Evolutionary conservation across 352 stramenopile genomes (phyloP), one percentile per base, ranked within the genome.

Genomic region (Phytopythium mirpurense): DNA sequence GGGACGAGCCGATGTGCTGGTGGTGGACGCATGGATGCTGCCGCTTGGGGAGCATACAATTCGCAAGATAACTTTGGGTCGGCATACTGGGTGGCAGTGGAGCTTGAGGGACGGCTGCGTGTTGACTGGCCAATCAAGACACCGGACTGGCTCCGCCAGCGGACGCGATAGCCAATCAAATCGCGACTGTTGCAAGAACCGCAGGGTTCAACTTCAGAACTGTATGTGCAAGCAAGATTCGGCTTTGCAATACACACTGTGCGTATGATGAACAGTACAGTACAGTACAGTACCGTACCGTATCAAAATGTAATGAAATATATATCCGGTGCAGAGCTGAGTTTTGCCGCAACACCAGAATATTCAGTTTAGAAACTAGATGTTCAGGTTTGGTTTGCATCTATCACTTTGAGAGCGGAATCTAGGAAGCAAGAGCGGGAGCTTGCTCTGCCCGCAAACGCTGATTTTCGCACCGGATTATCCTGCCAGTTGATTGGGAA

Each of bases 151-250:
- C 32, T 18, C 5, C 3, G 15, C 32, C 34, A 7, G 47, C 9
- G 7, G 7, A 5, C 8, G 11, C 31, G 21, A 12, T 21, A 23
- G 31, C 35, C 48, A 54, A 45, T 54, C 34, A 24, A 6, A 12
- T n/a, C 14, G 47, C 47, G 34, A n/a, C n/a, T n/a, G n/a, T n/a
- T n/a, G n/a, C n/a, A n/a, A n/a, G n/a, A n/a, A 18, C 10, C 27
- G 9, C n/a, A 1, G 34, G 23, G 46, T 52, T 52, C 31, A 52
- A 52, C 31, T 27, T 29, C 18, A 12, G 3, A 10, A 15, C 1
- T 41, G 46, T 42, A 52, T 52, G 46, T 32, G 46, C 46, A 52
- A 52, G 45, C 45, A 40, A 32, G 43, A 47, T 32, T 47, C 41
- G 19, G n/a, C n/a, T n/a, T n/a, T n/a, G n/a, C n/a, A n/a, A n/a